Conservation (phyloP, 257 asterid genomes). For the Sherardia arvensis region DNA sequence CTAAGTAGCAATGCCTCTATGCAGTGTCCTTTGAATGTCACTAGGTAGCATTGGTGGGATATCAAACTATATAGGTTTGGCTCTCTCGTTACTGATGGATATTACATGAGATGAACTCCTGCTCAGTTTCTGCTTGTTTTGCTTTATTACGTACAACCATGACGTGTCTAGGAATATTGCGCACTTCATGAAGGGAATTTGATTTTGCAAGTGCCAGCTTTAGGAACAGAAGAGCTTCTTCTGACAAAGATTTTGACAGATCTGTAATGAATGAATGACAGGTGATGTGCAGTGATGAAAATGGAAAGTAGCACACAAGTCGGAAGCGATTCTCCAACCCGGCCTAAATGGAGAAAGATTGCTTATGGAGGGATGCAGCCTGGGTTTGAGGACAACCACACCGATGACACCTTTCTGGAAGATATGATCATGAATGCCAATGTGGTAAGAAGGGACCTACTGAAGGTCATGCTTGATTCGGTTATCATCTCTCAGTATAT, state of each 20-base stretch:
- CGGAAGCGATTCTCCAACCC: slow-evolving; percentile 31
- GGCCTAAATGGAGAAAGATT: slow-evolving; percentile 68
- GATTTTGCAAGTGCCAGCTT: slow-evolving; percentile 12
- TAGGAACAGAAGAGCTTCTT: slow-evolving; percentile 20
- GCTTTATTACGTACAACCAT: slow-evolving; percentile 20
- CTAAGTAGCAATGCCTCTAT: too few relatives aligned
- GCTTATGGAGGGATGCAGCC: slow-evolving; percentile 96
- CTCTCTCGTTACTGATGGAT: too few relatives aligned
- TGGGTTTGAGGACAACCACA: slow-evolving; percentile 82
- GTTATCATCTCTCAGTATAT: slow-evolving; percentile 82
- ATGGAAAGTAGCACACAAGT: slow-evolving; percentile 36
- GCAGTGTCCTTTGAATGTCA: too few relatives aligned
- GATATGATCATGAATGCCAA: slow-evolving; percentile 97
- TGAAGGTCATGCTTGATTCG: slow-evolving; percentile 78
- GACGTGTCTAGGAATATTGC: slow-evolving; percentile 11
- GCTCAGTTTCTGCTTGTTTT: slow-evolving; percentile 3
- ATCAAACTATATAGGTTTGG: too few relatives aligned
- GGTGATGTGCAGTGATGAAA: slow-evolving; percentile 7
- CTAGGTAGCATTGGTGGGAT: too few relatives aligned
- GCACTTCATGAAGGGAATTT: slow-evolving; percentile 17
- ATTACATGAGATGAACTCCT: too few relatives aligned
- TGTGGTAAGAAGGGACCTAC: slow-evolving; percentile 74
- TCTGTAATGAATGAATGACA: slow-evolving; percentile 15
- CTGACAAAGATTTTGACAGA: slow-evolving; percentile 21
- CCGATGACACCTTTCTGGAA: slow-evolving; percentile 78